These are phyloP conservation scores for Xylaria venustula DNA, from an alignment of 495 filamentous ascomycete species.

Conservation along the genomic window DNA sequence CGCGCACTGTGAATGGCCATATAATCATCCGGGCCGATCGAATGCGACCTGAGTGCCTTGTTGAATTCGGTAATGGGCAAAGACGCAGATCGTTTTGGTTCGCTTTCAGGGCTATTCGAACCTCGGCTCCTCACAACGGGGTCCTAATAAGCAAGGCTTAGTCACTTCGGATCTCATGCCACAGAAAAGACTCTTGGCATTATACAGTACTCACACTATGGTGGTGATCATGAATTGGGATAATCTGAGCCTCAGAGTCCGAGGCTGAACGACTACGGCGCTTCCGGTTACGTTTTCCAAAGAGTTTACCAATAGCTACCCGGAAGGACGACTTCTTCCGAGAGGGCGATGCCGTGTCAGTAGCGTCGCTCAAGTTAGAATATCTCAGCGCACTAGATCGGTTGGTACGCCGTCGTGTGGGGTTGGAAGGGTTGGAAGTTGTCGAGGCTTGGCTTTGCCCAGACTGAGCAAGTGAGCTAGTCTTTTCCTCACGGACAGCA, in stretches of 20 bases:
- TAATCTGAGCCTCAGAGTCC: constrained; percentile 19
- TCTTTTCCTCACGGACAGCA: constrained; percentile 25
- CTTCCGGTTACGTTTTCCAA: constrained; percentile 48
- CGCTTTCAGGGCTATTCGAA: constrained; percentile 23
- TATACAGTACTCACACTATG: constrained; percentile 42
- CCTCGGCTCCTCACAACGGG: constrained; percentile 34
- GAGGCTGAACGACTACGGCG: constrained; percentile 21
- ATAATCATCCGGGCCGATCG: constrained; percentile 48
- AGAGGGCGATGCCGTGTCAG: constrained; percentile 36
- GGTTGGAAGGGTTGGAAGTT: constrained; percentile 16
- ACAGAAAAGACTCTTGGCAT: not conserved
- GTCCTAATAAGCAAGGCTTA: constrained; percentile 37
- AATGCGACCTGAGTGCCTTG: constrained; percentile 53
- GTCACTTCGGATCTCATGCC: not conserved
- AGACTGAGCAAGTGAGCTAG: constrained; percentile 25
- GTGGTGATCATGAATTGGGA: constrained; percentile 30
- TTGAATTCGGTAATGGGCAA: constrained; percentile 54
- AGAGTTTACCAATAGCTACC: constrained; percentile 47
- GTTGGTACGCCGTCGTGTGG: constrained; percentile 31
- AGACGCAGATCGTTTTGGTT: constrained; percentile 49
- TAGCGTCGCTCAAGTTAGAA: constrained; percentile 37
- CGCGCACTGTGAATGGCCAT: constrained; percentile 45
- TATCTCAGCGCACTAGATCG: constrained; percentile 38
- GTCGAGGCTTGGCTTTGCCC: constrained; percentile 29
- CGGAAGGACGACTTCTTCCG: constrained; percentile 52